Evolutionary conservation across 1,139 yeast species (phyloP).

Genomic region (Diutina rugosa): DNA sequence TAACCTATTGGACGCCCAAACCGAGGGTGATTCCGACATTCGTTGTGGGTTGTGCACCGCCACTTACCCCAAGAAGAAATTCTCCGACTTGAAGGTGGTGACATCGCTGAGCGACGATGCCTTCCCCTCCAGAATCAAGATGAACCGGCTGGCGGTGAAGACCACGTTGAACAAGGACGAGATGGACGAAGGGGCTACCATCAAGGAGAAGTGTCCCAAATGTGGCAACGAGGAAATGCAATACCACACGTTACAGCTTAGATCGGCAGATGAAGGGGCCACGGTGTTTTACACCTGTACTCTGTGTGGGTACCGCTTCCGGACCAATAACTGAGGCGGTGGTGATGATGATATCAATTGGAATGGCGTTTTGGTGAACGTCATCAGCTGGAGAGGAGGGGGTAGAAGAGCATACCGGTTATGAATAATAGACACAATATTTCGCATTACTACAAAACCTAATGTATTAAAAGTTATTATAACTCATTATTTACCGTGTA

Average conservation of each 20-base stretch:
- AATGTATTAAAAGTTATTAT: too few species aligned
- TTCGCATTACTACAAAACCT: too few species aligned
- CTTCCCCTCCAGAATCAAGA: conserved; percentile 72
- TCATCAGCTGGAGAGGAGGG: neutral
- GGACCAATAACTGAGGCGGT: conserved; percentile 64
- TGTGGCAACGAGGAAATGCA: conserved; percentile 98
- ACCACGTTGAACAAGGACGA: conserved; percentile 69
- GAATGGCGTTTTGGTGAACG: neutral
- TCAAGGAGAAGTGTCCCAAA: conserved; percentile 93
- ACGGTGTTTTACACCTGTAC: conserved; percentile 94
- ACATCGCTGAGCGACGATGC: conserved; percentile 85
- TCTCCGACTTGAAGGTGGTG: conserved; percentile 70
- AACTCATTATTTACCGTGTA: conserved; percentile 4
- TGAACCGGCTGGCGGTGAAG: conserved; percentile 83
- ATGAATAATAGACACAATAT: conserved; percentile 3
- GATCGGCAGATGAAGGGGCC: conserved; percentile 99
- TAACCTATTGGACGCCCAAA: conserved; percentile 62
- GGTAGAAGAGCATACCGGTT: conserved; percentile 4
- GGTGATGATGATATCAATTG: neutral
- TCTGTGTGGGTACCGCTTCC: conserved; percentile 80
- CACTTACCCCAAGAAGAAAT: conserved; percentile 42
- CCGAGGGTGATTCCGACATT: conserved; percentile 29
- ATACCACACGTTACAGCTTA: conserved; percentile 86
- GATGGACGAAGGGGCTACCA: conserved; percentile 87
- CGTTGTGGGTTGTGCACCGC: conserved; percentile 60